Evolutionary conservation across 2,329 filamentous ascomycete species (phyloP).

Genomic region (Ceratocystis variospora): DNA sequence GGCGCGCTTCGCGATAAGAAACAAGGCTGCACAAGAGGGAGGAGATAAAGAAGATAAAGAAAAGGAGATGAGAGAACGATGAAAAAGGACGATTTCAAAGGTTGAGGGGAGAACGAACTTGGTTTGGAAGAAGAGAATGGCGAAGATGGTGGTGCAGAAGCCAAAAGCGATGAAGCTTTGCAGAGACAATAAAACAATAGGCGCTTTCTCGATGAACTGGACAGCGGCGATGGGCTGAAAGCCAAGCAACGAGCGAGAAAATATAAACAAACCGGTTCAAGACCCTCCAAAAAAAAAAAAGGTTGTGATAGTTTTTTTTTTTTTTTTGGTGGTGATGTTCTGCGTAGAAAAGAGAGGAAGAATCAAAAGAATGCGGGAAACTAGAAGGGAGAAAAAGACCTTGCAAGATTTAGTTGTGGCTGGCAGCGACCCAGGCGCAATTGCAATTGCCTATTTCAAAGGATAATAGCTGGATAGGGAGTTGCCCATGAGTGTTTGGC

Average conservation of each 20-base stretch:
- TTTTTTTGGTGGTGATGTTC: background rate
- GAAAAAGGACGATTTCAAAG: conserved; percentile 7
- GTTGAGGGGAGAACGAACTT: conserved; percentile 18
- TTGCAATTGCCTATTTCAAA: background rate
- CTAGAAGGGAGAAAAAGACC: background rate
- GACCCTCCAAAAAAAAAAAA: background rate
- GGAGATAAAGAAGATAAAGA: conserved; percentile 2
- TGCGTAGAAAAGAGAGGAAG: background rate
- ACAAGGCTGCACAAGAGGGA: conserved; percentile 12
- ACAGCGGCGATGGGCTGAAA: background rate
- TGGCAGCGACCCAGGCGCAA: background rate
- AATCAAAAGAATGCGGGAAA: background rate
- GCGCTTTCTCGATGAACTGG: background rate
- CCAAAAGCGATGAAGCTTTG: background rate
- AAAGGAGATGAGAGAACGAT: conserved; percentile 7
- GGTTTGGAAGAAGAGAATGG: conserved; percentile 9
- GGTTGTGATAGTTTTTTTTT: background rate
- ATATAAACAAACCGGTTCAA: background rate
- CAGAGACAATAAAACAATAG: background rate
- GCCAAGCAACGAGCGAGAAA: conserved; percentile 4
- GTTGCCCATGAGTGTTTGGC: background rate
- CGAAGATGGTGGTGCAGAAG: background rate
- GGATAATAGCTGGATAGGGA: background rate
- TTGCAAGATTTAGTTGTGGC: background rate
- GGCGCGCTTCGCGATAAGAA: background rate